Evolutionary conservation across 192 early-diverging fungal species (phyloP).

Genomic region (Physocladia obscura): DNA sequence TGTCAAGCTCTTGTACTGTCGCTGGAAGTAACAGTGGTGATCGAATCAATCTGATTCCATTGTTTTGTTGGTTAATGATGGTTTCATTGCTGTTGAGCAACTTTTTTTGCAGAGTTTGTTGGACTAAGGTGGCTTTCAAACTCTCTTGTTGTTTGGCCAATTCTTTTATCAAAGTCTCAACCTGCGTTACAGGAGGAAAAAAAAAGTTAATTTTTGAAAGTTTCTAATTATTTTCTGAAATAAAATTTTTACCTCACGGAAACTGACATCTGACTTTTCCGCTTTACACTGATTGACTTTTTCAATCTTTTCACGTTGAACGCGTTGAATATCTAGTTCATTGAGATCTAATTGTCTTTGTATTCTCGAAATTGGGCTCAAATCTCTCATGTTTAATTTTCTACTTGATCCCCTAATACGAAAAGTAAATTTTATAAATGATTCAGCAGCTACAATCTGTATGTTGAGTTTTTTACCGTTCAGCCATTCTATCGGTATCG

Average conservation of each 20-base stretch:
- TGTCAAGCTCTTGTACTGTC: constrained; percentile 15
- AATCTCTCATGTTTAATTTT: background rate
- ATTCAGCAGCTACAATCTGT: too few relatives aligned
- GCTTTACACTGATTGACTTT: background rate
- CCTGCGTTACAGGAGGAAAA: background rate
- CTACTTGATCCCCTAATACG: too few relatives aligned
- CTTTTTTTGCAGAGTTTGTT: background rate
- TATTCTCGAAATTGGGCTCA: background rate
- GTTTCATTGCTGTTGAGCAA: too few relatives aligned
- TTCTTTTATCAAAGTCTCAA: background rate
- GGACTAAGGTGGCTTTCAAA: background rate
- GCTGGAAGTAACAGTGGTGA: background rate
- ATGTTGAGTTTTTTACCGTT: too few relatives aligned
- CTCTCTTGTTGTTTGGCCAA: constrained; percentile 1
- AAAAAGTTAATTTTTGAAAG: too few relatives aligned
- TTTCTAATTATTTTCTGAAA: background rate
- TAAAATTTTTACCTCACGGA: background rate
- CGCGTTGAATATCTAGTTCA: constrained; percentile 1
- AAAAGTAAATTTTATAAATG: too few relatives aligned
- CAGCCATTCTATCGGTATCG: too few relatives aligned
- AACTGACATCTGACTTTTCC: background rate
- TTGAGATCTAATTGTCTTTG: background rate
- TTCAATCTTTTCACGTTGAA: background rate
- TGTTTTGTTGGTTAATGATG: too few relatives aligned
- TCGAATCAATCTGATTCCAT: too few relatives aligned